Evolutionary conservation across 2,329 filamentous ascomycete species (phyloP).

Genomic region (Anisogramma anomala): DNA sequence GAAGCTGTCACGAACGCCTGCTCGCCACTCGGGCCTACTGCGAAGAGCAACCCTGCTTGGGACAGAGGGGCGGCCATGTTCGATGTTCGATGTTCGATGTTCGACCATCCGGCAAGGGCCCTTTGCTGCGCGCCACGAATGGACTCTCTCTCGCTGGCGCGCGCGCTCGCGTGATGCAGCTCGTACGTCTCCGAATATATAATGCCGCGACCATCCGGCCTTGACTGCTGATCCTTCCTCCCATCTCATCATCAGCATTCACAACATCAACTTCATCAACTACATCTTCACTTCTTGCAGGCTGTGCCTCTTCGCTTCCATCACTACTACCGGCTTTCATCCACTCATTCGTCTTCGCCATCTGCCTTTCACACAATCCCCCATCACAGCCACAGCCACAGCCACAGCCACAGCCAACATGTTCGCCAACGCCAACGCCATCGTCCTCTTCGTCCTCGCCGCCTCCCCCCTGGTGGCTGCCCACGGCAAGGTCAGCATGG

Average conservation of each 20-base stretch:
- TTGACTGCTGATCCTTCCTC: not conserved
- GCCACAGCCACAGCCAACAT: conserved; percentile 15
- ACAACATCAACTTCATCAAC: conserved; percentile 1
- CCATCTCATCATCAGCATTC: not conserved
- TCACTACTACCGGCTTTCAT: conserved; percentile 1
- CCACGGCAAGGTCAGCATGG: conserved; percentile 23
- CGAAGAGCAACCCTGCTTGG: not conserved
- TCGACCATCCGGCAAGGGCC: not conserved
- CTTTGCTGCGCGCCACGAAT: too few relatives aligned
- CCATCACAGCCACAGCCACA: not conserved
- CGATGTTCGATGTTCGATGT: not conserved
- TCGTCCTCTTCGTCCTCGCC: conserved; percentile 20
- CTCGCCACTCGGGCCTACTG: not conserved
- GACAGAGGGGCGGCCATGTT: conserved; percentile 2
- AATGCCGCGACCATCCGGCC: not conserved
- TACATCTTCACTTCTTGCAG: conserved; percentile 4
- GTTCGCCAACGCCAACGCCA: conserved; percentile 17
- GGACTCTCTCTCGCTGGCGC: too few relatives aligned
- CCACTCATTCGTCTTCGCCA: not conserved
- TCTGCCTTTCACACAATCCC: not conserved
- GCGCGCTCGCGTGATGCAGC: too few relatives aligned
- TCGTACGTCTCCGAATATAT: conserved; percentile 7
- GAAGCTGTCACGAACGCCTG: conserved; percentile 1
- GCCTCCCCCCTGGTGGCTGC: conserved; percentile 21
- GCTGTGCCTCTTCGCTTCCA: conserved; percentile 12